phyloP scores from a whole-genome alignment of 208 protist genomes.

The Acanthamoeba divionensis region DNA sequence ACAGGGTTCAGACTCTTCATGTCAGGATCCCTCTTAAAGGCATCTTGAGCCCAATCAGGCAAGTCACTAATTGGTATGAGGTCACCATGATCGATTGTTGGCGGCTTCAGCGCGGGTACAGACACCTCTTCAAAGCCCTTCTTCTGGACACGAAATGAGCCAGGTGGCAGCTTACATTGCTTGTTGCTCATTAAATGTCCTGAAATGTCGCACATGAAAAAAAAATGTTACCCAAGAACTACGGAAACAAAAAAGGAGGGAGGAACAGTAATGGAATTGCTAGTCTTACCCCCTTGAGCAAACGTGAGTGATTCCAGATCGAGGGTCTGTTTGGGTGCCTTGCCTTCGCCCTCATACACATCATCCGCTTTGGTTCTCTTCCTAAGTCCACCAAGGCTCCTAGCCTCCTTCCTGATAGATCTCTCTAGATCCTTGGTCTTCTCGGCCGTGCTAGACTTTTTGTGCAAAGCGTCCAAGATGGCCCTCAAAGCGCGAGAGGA shows the following conservation, averaged over 20 bases:
- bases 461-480: conserved; percentile 57
- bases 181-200: conserved; percentile 89
- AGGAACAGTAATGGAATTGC: too few relatives aligned
- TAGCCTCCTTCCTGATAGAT: conserved; percentile 15
- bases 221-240: too few relatives aligned
- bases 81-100: conserved; percentile 68
- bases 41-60: conserved; percentile 82
- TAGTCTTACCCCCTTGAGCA: conserved; percentile 78
- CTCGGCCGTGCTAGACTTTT: background rate
- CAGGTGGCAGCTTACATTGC: conserved; percentile 71
- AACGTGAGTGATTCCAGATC: conserved; percentile 88
- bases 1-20: conserved; percentile 92
- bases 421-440: conserved; percentile 28
- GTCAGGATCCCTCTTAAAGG: conserved; percentile 71
- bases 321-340: conserved; percentile 61
- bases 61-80: conserved; percentile 80
- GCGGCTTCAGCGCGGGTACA: conserved; percentile 74
- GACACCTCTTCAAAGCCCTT: conserved; percentile 82
- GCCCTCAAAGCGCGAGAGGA: background rate
- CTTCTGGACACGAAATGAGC: conserved; percentile 59
- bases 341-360: conserved; percentile 6
- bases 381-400: background rate
- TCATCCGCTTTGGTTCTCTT: background rate
- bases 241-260: too few relatives aligned
- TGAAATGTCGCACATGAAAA: too few relatives aligned